phyloP scores from a whole-genome alignment of 2,329 filamentous ascomycete genomes.

The Triangularia verruculosa region DNA sequence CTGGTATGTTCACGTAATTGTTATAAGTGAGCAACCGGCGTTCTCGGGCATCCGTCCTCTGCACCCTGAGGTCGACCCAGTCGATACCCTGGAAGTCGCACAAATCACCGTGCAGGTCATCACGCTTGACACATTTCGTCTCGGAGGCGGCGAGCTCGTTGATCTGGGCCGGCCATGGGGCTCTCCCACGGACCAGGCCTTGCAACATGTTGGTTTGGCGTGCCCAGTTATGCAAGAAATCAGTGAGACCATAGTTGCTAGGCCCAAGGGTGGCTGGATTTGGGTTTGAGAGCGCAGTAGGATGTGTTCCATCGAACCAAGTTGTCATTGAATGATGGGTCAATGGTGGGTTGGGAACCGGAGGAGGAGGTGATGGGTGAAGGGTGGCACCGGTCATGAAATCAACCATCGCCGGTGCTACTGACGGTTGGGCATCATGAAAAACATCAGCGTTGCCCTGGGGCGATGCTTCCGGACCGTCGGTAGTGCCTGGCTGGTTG shows the following conservation, averaged over 20 bases:
- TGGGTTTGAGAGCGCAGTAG: constrained; percentile 34
- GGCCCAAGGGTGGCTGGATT: constrained; percentile 42
- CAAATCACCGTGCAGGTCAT: constrained; percentile 52
- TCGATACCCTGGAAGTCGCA: constrained; percentile 60
- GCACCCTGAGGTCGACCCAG: constrained; percentile 53
- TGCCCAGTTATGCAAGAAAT: constrained; percentile 53
- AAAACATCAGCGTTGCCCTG: neutral
- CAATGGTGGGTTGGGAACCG: constrained; percentile 6
- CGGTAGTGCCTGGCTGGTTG: neutral
- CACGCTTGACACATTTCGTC: constrained; percentile 32
- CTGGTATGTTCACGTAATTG: constrained; percentile 55
- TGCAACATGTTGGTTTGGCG: constrained; percentile 31
- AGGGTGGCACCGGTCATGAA: neutral
- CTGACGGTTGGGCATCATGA: neutral
- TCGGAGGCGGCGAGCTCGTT: constrained; percentile 25
- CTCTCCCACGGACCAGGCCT: constrained; percentile 27
- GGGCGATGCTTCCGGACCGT: neutral
- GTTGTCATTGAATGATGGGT: neutral
- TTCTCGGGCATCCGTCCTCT: constrained; percentile 46
- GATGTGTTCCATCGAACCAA: constrained; percentile 27
- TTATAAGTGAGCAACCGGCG: constrained; percentile 48
- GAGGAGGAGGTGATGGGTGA: constrained; percentile 1
- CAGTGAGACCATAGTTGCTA: constrained; percentile 47
- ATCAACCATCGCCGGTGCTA: neutral
- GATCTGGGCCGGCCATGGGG: constrained; percentile 36